These are phyloP conservation scores for Omphalotus guepiniiformis DNA, from an alignment of 768 basidiomycete genomes.

Conservation along the genomic window DNA sequence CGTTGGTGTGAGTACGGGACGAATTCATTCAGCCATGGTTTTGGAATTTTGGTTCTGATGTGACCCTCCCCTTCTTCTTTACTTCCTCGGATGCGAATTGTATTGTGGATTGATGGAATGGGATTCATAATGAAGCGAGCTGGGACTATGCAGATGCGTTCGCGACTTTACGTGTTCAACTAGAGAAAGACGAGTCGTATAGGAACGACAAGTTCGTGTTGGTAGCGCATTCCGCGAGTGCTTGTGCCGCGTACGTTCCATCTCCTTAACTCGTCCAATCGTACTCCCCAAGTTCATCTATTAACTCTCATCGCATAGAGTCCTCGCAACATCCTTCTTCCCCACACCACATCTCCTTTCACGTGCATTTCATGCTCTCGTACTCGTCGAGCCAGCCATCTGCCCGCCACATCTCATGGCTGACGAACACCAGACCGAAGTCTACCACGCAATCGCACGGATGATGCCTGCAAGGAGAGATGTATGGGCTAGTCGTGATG, in stretches of 20 bases:
- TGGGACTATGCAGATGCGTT: constrained; percentile 8
- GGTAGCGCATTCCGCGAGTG: constrained; percentile 6
- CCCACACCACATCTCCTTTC: constrained; percentile 1
- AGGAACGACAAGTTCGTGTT: constrained; percentile 4
- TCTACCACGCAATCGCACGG: not conserved
- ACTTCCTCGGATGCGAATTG: not conserved
- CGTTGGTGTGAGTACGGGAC: constrained; percentile 5
- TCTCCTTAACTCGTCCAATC: not conserved
- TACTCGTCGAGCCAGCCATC: constrained; percentile 6
- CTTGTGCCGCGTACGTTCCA: constrained; percentile 2
- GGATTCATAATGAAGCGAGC: not conserved
- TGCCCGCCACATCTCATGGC: not conserved
- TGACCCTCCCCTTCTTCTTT: too few species aligned
- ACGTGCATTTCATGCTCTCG: constrained; percentile 2
- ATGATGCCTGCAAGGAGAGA: constrained; percentile 4
- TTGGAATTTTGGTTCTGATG: too few species aligned
- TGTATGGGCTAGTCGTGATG: not conserved
- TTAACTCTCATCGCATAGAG: not conserved
- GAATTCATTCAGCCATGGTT: too few species aligned
- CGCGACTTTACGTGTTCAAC: constrained; percentile 3
- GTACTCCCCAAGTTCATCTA: too few species aligned
- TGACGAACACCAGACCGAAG: not conserved
- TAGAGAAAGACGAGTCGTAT: not conserved
- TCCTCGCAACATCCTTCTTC: constrained; percentile 6
- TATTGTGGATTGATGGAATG: not conserved